These are phyloP conservation scores for Penicillium sp. DNA, from an alignment of 2,329 filamentous ascomycete species.

Conservation along the genomic window DNA sequence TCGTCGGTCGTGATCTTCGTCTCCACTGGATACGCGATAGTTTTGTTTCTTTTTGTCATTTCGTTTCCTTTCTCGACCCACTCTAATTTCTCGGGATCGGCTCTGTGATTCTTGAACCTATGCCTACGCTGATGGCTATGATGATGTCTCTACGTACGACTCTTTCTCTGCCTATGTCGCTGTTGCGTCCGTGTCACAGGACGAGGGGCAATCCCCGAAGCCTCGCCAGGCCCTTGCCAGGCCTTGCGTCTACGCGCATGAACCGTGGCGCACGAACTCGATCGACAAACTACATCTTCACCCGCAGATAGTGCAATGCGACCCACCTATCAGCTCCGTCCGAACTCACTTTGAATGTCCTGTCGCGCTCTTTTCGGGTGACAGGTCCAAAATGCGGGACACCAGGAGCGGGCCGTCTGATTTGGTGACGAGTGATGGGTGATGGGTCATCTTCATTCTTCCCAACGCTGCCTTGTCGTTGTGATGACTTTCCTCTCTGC, in stretches of 20 bases:
- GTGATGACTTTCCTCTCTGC: conserved; percentile 1
- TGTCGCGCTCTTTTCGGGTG: conserved; percentile 16
- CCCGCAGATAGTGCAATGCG: conserved; percentile 10
- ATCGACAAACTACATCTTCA: conserved; percentile 19
- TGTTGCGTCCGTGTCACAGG: not conserved
- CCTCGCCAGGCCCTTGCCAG: not conserved
- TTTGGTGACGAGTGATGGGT: conserved; percentile 6
- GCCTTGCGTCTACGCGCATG: not conserved
- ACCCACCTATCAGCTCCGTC: conserved; percentile 17
- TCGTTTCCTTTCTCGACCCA: not conserved
- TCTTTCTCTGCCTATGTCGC: no score
- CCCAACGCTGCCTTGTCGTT: not conserved
- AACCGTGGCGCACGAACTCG: conserved; percentile 17
- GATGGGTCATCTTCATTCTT: conserved; percentile 3
- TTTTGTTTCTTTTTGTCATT: conserved; percentile 3
- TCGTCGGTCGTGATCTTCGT: conserved; percentile 4
- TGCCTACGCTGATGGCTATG: no score
- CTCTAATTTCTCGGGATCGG: not conserved
- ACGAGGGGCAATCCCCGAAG: not conserved
- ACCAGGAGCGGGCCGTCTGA: conserved; percentile 10
- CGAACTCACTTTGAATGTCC: not conserved
- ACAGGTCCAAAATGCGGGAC: conserved; percentile 28
- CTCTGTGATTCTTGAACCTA: no score
- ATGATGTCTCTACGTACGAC: no score
- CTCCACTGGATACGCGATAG: conserved; percentile 14